These are phyloP conservation scores for Didymella pinodella DNA, from an alignment of 2,329 filamentous ascomycete species.

Conservation along the genomic window DNA sequence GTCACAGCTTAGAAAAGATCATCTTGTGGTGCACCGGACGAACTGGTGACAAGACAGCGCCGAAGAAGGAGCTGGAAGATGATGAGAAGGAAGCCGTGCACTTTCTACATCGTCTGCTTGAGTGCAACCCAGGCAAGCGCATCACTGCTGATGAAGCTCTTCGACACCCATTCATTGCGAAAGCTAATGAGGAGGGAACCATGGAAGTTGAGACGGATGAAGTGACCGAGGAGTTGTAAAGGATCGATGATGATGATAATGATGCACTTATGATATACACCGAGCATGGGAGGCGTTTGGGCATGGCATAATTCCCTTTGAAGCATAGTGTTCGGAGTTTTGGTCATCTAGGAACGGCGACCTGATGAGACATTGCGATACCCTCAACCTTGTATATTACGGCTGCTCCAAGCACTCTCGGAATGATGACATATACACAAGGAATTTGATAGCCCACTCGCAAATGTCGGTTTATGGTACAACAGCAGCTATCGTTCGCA, in stretches of 20 bases:
- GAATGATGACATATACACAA: constrained; percentile 18
- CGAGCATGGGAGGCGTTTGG: constrained; percentile 38
- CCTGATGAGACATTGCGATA: constrained; percentile 42
- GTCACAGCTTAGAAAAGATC: constrained; percentile 91
- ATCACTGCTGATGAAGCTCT: constrained; percentile 80
- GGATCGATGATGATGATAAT: constrained; percentile 21
- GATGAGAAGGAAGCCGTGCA: constrained; percentile 77
- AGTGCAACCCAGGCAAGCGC: constrained; percentile 75
- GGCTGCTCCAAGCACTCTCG: constrained; percentile 10
- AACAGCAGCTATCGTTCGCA: constrained; percentile 3
- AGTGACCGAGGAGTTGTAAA: constrained; percentile 32
- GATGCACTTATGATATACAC: constrained; percentile 27
- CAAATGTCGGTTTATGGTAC: constrained; percentile 12
- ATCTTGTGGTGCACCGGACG: constrained; percentile 93
- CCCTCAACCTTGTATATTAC: constrained; percentile 39
- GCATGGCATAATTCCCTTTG: constrained; percentile 14
- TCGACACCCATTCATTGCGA: constrained; percentile 71
- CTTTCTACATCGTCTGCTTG: constrained; percentile 76
- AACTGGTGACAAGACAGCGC: constrained; percentile 61
- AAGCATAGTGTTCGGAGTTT: constrained; percentile 43
- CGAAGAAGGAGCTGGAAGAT: constrained; percentile 62
- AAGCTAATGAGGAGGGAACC: constrained; percentile 36
- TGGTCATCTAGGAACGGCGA: constrained; percentile 29
- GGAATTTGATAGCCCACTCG: constrained; percentile 14
- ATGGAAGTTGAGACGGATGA: constrained; percentile 48